Evolutionary conservation across 2,329 filamentous ascomycete genomes (phyloP).

Genomic region (Fusarium sp.): DNA sequence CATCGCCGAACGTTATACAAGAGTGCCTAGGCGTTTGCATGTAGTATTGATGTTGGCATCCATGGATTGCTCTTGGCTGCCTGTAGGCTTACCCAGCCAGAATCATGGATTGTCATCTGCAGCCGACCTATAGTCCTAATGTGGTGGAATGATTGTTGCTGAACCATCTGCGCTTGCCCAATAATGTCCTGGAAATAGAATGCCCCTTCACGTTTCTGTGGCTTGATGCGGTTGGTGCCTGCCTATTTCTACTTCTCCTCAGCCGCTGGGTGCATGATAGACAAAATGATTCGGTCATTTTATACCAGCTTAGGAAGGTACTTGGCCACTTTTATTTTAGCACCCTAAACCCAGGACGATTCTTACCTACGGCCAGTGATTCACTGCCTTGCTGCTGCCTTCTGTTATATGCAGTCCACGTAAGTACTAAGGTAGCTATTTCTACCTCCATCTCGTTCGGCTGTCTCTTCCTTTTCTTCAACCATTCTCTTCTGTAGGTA

Average conservation of each 20-base stretch:
- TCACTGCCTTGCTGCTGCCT: conserved; percentile 3
- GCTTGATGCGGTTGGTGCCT: conserved; percentile 21
- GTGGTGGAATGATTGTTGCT: conserved; percentile 19
- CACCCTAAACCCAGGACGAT: no score
- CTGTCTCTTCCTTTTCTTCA: neutral
- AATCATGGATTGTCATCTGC: conserved; percentile 5
- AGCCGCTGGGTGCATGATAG: neutral
- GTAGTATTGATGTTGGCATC: neutral
- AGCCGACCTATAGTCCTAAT: conserved; percentile 4
- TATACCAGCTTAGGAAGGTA: neutral
- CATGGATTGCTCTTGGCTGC: conserved; percentile 7
- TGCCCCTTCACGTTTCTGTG: conserved; percentile 2
- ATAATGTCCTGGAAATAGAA: neutral
- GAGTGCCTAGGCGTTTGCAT: neutral
- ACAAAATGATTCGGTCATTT: neutral
- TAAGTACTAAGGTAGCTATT: neutral
- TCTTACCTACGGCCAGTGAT: neutral
- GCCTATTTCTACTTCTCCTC: neutral
- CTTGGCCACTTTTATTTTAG: neutral
- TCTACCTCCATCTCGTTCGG: neutral
- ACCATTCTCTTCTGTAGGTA: neutral
- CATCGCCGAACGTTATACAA: neutral
- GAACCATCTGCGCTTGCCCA: conserved; percentile 2
- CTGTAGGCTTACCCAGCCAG: neutral
- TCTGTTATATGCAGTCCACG: neutral